A percentile compares a stretch with the other conserved stretches of the same genome.
Evolutionary conservation across 495 filamentous ascomycete genomes (phyloP).

Genomic region (Barbatosphaeria neglecta): DNA sequence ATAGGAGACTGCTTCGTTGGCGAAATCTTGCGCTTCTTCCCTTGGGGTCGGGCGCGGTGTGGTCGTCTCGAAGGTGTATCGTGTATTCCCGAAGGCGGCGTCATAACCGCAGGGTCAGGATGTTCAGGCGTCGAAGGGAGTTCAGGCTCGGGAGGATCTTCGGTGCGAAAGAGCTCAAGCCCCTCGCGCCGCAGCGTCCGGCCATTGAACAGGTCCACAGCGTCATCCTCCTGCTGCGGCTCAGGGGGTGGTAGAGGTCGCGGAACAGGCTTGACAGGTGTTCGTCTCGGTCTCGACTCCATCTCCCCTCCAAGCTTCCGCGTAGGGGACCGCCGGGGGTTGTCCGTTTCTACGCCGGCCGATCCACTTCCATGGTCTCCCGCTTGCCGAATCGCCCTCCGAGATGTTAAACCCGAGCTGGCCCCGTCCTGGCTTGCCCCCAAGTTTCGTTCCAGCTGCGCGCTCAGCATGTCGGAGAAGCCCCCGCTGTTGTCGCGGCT

Average conservation of each 20-base stretch:
- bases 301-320: constrained; percentile 11
- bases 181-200: constrained; percentile 21
- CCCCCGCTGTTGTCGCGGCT: constrained; percentile 12
- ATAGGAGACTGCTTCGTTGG: constrained; percentile 33
- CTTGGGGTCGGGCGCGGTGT: constrained; percentile 24
- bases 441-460: constrained; percentile 6
- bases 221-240: constrained; percentile 29
- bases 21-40: constrained; percentile 29
- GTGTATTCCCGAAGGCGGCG: constrained; percentile 41
- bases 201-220: constrained; percentile 28
- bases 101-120: constrained; percentile 38
- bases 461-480: constrained; percentile 4
- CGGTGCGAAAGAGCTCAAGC: constrained; percentile 24
- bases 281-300: constrained; percentile 12
- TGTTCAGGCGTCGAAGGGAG: constrained; percentile 61
- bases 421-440: constrained; percentile 1
- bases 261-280: constrained; percentile 20
- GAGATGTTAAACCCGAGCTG: not conserved
- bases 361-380: not conserved
- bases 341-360: constrained; percentile 26
- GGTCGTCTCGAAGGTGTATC: constrained; percentile 36
- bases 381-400: not conserved
- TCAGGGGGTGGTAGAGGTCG: constrained; percentile 27
- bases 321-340: constrained; percentile 24
- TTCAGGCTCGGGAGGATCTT: constrained; percentile 43